A percentile compares a stretch with the other conserved stretches of the same genome.
phyloP scores from a whole-genome alignment of 2,329 filamentous ascomycete species.

The Aschersonia sp. region DNA sequence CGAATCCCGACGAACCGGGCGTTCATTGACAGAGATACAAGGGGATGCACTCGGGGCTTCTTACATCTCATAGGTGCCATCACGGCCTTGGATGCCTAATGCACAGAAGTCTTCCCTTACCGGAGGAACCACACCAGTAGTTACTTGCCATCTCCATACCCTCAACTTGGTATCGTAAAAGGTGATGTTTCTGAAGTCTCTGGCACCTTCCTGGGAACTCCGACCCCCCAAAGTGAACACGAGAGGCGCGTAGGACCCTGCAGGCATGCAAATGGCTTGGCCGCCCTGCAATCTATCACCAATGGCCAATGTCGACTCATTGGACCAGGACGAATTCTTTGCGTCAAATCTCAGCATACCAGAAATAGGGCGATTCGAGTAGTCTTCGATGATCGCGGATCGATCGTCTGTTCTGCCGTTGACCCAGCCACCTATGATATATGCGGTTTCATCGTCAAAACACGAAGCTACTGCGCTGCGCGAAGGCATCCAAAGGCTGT shows the following conservation, averaged over 20 bases:
- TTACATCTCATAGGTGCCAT: constrained; percentile 21
- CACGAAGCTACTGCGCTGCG: not conserved
- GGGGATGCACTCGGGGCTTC: constrained; percentile 3
- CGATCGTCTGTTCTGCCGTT: not conserved
- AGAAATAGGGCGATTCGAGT: not conserved
- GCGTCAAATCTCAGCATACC: not conserved
- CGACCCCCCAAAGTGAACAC: too few relatives aligned
- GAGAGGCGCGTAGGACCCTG: too few relatives aligned
- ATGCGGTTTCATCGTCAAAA: not conserved
- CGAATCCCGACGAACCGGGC: not conserved
- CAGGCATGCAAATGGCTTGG: too few relatives aligned
- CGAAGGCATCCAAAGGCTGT: not conserved
- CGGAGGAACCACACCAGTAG: constrained; percentile 15
- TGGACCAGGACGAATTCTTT: not conserved
- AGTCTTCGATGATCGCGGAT: not conserved
- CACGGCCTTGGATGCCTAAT: constrained; percentile 15
- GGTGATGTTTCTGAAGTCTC: constrained; percentile 14
- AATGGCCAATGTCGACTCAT: not conserved
- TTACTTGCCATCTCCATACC: constrained; percentile 19
- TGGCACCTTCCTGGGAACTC: not conserved
- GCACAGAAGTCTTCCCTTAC: constrained; percentile 16
- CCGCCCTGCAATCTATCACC: too few relatives aligned
- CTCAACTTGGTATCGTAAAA: constrained; percentile 18
- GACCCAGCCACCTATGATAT: not conserved
- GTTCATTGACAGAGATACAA: not conserved